Base-by-base conservation (phyloP, 169 alveolate genomes). In the Plasmodium sp. region DNA sequence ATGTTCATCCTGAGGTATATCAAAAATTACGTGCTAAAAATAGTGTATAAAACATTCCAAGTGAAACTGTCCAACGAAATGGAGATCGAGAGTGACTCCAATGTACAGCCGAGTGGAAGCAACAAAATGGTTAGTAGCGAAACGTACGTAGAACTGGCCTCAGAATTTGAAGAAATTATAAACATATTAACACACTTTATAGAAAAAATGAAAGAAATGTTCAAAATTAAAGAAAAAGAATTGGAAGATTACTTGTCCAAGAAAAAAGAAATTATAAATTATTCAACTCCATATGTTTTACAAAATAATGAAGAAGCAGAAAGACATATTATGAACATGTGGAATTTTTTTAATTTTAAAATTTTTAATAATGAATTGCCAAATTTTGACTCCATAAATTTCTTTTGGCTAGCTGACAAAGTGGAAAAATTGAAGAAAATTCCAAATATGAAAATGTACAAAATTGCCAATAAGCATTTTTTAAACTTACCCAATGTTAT, bases 361-460 rank as follows among this genome's bases (percentile, higher is more conserved):
- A 90, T 90, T 16, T 90, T 90, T 51, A 79, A 90, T 14, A 90
- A 90, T 45, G 75, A n/a, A 58, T 43, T 90, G 9, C 94, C 94
- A 80, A 16, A 36, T 80, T 90, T 90, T 79, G 83, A 90, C 51
- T 80, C 72, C 18, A 58, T 90, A 41, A 39, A 79, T 43, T 79
- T 90, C 41, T 90, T 62, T 80, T 90, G 94, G 94, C 62, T 90
- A 39, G 14, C 81, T 5, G 54, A 88, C 51, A 79, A 90, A 39
- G 83, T 80, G 33, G 91, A 90, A 3, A 62, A 79, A 12, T 34
- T 90, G 51, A 58, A 79, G 72, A 27, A 48, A 36, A 90, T 80
- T 39, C 82, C 88, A 39, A 80, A 90, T 80, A 90, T 90, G 90
- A 90, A 90, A 90, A 79, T 85, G 83, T 90, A 90, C 74, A 80